A percentile compares a stretch with the other conserved stretches of the same genome.
These are phyloP conservation scores for Trametes villosa DNA, from an alignment of 768 basidiomycete species.

Conservation along the genomic window DNA sequence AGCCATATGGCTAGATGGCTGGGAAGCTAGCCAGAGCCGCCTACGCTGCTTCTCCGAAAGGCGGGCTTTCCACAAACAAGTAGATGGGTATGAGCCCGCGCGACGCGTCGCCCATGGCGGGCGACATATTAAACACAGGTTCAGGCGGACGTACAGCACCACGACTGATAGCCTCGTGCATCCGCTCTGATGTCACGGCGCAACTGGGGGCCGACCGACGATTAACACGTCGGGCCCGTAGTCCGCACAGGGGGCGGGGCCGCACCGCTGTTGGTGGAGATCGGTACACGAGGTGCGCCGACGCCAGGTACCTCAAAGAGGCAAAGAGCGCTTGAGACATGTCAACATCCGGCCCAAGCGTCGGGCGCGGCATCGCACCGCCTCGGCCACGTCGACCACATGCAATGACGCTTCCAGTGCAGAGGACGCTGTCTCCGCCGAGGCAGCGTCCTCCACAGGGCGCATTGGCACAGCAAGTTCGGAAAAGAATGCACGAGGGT, in stretches of 20 bases:
- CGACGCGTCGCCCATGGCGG: not conserved
- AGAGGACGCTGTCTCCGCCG: not conserved
- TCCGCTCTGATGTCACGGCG: not conserved
- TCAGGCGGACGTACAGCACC: not conserved
- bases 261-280: not conserved
- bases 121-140: not conserved
- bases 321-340: slow-evolving; percentile 3
- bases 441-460: slow-evolving; percentile 3
- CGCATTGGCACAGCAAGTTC: not conserved
- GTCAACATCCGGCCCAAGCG: slow-evolving; percentile 5
- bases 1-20: not conserved
- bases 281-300: slow-evolving; percentile 23
- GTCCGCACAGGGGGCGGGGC: not conserved
- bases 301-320: slow-evolving; percentile 1
- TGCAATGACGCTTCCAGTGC: slow-evolving; percentile 14
- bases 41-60: not conserved
- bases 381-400: slow-evolving; percentile 15
- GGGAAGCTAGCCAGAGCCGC: not conserved
- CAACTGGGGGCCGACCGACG: slow-evolving; percentile 5
- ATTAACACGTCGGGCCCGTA: not conserved
- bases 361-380: slow-evolving; percentile 11
- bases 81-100: not conserved
- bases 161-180: not conserved
- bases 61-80: not conserved
- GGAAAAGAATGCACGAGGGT: not conserved